These are phyloP conservation scores for Bathelium albidoporum DNA, from an alignment of 495 filamentous ascomycete species.

Conservation along the genomic window DNA sequence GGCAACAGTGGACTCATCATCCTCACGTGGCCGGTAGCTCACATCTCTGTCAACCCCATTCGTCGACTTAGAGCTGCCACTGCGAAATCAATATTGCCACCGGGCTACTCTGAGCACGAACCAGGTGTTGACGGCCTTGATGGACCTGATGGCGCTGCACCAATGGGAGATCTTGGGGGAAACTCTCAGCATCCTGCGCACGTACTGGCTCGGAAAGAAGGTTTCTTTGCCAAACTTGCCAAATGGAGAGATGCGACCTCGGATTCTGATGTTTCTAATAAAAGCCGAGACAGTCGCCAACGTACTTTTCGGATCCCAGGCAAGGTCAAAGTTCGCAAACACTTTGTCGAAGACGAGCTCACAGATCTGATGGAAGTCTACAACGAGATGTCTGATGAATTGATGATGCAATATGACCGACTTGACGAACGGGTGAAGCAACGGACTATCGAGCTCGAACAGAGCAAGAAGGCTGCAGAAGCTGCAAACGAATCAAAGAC, in stretches of 20 bases:
- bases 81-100: constrained; percentile 59
- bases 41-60: constrained; percentile 71
- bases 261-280: neutral
- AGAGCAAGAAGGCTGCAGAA: constrained; percentile 83
- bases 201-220: constrained; percentile 35
- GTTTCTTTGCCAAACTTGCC: constrained; percentile 29
- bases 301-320: constrained; percentile 70
- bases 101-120: constrained; percentile 23
- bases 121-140: neutral
- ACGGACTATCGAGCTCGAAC: constrained; percentile 72
- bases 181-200: constrained; percentile 25
- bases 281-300: constrained; percentile 26
- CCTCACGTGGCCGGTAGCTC: constrained; percentile 63
- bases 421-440: constrained; percentile 76
- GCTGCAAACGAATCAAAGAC: constrained; percentile 92
- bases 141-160: neutral
- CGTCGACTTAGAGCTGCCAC: constrained; percentile 67
- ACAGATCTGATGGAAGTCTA: constrained; percentile 80
- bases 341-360: constrained; percentile 72
- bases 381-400: constrained; percentile 88
- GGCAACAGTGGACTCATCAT: constrained; percentile 38
- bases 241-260: constrained; percentile 20
- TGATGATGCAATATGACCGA: constrained; percentile 71
- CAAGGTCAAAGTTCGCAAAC: constrained; percentile 65
- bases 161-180: constrained; percentile 7